A percentile compares a stretch with the other conserved stretches of the same genome.
These are phyloP conservation scores for Tylopilus subfusipes DNA, from an alignment of 768 basidiomycete species.

Conservation along the genomic window DNA sequence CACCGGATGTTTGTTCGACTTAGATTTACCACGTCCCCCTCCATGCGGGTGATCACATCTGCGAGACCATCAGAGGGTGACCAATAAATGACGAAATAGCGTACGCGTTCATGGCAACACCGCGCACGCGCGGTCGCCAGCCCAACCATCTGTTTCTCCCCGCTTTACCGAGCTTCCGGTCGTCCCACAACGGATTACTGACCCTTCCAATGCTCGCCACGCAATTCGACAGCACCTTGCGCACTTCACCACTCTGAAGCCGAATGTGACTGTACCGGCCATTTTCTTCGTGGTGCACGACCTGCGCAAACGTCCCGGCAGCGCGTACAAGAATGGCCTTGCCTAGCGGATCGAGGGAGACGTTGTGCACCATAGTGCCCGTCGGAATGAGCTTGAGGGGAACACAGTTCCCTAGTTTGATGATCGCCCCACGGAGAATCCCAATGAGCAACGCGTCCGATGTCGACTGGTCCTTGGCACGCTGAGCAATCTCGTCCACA, in stretches of 20 bases:
- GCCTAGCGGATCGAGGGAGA: constrained; percentile 72
- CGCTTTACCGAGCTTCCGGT: constrained; percentile 83
- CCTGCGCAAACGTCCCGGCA: constrained; percentile 81
- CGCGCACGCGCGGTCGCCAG: constrained; percentile 78
- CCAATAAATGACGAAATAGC: constrained; percentile 23
- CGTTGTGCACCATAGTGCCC: constrained; percentile 86
- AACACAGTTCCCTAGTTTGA: constrained; percentile 91
- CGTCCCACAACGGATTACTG: constrained; percentile 88
- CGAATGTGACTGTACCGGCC: constrained; percentile 78
- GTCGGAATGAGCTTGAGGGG: constrained; percentile 88
- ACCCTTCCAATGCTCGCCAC: constrained; percentile 89
- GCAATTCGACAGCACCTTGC: constrained; percentile 76
- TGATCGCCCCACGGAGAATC: constrained; percentile 74
- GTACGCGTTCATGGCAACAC: constrained; percentile 96
- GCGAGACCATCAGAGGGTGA: constrained; percentile 1
- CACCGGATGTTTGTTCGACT: constrained; percentile 91
- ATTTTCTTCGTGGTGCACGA: constrained; percentile 71
- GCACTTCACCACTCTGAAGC: constrained; percentile 89
- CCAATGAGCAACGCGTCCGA: constrained; percentile 73
- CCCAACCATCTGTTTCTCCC: constrained; percentile 88
- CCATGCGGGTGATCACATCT: constrained; percentile 93
- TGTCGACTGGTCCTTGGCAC: constrained; percentile 33
- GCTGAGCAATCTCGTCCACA: constrained; percentile 23
- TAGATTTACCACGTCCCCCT: constrained; percentile 96
- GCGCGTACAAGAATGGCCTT: constrained; percentile 82